Evolutionary conservation across 345 rosid species (phyloP).

Genomic region (Psidium guajava): DNA sequence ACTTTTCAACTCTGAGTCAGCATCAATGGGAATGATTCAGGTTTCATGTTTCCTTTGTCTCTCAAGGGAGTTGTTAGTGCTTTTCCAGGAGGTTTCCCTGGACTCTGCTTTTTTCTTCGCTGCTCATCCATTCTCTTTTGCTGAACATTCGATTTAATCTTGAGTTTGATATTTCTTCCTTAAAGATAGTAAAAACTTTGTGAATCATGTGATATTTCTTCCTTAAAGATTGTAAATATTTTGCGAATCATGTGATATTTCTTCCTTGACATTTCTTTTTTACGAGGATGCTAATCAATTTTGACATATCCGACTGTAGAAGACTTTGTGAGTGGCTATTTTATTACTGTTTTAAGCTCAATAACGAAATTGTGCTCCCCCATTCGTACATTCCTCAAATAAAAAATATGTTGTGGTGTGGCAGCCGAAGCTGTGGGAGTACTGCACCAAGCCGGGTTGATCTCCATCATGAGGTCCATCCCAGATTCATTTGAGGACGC

Average conservation of each 20-base stretch:
- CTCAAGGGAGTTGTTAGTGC: background rate
- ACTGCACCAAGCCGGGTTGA: constrained; percentile 46
- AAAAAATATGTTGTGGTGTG: background rate
- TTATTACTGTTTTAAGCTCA: background rate
- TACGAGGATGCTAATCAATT: background rate
- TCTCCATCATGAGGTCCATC: constrained; percentile 37
- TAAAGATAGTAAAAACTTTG: background rate
- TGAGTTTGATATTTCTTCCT: background rate
- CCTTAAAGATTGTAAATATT: background rate
- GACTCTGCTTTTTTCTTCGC: background rate
- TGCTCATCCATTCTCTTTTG: background rate
- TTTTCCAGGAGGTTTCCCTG: background rate
- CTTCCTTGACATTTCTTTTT: background rate
- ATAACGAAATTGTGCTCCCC: background rate
- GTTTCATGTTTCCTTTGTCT: background rate
- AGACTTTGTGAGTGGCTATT: background rate
- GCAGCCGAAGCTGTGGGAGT: constrained; percentile 73
- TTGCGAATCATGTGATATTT: background rate
- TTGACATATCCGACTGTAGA: background rate
- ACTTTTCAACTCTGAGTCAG: background rate
- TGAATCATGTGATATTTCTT: background rate
- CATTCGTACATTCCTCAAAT: background rate
- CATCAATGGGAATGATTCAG: background rate
- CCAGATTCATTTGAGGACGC: constrained; percentile 42
- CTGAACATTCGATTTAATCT: background rate